Base-by-base conservation (phyloP, 129 eudicot genomes). In the Flaveria trinervia region DNA sequence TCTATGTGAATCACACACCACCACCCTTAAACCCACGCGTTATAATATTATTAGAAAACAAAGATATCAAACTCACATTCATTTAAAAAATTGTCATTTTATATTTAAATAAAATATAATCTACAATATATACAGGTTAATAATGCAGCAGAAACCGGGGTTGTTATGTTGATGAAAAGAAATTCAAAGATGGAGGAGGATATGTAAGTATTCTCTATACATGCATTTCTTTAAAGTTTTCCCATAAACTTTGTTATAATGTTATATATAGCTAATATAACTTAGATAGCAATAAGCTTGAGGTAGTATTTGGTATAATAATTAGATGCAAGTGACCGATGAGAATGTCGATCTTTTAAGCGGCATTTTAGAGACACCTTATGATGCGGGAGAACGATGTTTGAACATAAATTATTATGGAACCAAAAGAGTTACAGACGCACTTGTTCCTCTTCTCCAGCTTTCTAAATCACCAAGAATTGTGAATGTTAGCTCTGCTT, bases 381-480 rank as follows among this genome's bases (percentile, higher is more conserved):
- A 62, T 36, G 73, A 39, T 71, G 0, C n/a, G 26, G 83, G 78
- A 61, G 73, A 72, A 72, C 12, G 10, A 46, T 71, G 83, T 51
- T 13, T 79, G 28, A 44, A n/a, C 15, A 64, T 71, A 44, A 79
- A 72, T 54, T 79, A 72, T 28, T 79, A 79, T 64, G 83, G 81
- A 50, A 41, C 73, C 20, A 70, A 71, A 72, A 49, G 51, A 62
- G 64, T 79, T 22, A 79, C 81, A 11, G 52, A 79, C 7, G 77
- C 77, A 65, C 45, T 64, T 28, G 45, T 64, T 64, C 69, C 69
- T 28, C 45, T 64, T 64, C 69, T 64, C 22, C 69, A 64, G 14
- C 45, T 64, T 44, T 64, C 69, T 30, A 64, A 30, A 64, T 64
- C 69, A 5, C 22, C 69, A 20, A 61, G 78, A 79, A 50, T 79